Evolutionary conservation across 2,329 filamentous ascomycete genomes (phyloP), one percentile per base, ranked within the genome.

Genomic region (Cadophora gregata): DNA sequence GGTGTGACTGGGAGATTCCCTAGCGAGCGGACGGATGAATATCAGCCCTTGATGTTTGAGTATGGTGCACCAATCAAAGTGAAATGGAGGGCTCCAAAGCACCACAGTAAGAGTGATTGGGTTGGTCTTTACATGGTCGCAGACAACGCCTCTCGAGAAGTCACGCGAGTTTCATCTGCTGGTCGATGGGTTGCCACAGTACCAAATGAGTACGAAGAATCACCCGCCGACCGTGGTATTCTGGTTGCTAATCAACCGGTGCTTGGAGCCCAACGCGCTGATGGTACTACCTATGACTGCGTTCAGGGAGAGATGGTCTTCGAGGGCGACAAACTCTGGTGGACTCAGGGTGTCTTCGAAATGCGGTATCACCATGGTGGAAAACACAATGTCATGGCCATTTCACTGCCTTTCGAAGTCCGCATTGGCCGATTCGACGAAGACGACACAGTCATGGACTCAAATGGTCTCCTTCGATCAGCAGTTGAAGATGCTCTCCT

Each of bases 301-400:
- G 86, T 93, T 4, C 85, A 86, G 14, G 96, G 96, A 51, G 93
- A 97, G 77, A 90, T 98, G 75, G 79, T 93, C 14, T 98, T 99
- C 76, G 84, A 89, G 10, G 94, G 96, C 58, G 94, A 98, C 81
- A 97, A 97, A 80, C 85, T 97, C 2, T 99, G 93, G 90, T 99
- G 96, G 96, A 97, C 92, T 0, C 92, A 95, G 68, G 96, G 96
- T 63, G 92, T 96, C 3, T 99, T 97, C 76, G 96, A 99, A 76
- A 96, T 99, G 82, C 89, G 96, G 48, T 97, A 97, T 80, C 96
- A 99, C 79, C 96, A 99, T 79, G 90, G 93, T 72, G 93, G 93
- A 64, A 91, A 91, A 74, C 93, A 99, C 80, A 93, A 91, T 72
- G 94, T 97, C 75, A 96, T 99, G 92, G 88, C 93, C 21, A 92